Base-by-base conservation (phyloP, 805 yeast species). In the Metschnikowia cerradonensis region DNA sequence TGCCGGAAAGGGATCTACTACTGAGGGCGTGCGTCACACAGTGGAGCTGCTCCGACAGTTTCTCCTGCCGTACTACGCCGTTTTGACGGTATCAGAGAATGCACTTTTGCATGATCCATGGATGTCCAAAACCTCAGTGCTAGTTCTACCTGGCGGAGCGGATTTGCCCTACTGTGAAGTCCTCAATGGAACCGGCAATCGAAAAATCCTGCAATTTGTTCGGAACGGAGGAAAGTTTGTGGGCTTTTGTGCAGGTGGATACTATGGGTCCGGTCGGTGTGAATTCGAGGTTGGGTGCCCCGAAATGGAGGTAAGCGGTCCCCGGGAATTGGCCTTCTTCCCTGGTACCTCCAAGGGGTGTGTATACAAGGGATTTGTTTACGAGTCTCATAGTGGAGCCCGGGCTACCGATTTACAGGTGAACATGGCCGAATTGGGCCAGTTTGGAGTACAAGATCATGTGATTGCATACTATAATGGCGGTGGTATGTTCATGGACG, bases 61-160 rank as follows among this genome's bases (percentile, higher is more conserved):
- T 50, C 74, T 94, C 11, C 88, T 96, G 1, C 97, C 97, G 0
- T 76, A 84, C 67, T 94, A 94, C 66, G 96, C 96, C 0, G 97
- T 94, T 3, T 73, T 82, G 17, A 77, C 87, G 1, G 85, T 89
- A 0, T 81, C 82, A 32, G 82, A 87, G 15, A 66, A 70, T 14
- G 80, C 86, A 0, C 63, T 94, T 17, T 67, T 78, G 47, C 77
- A 81, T 22, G 97, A 94, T 60, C 62, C 99, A 0, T 94, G 99
- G 99, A 77, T 78, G 55, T 60, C 79, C 6, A 88, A 88, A 60
- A 88, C 97, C 0, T 73, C 95, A 0, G 71, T 88, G 55, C 63
- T 94, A 40, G 96, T 90, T 1, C 67, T 94, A 26, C 99, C 99
- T 0, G 99, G 99, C 3, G 99, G 99, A 6, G 97, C 98, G 0